Evolutionary conservation across 2,329 filamentous ascomycete genomes (phyloP).

Genomic region (Monilinia polystroma): DNA sequence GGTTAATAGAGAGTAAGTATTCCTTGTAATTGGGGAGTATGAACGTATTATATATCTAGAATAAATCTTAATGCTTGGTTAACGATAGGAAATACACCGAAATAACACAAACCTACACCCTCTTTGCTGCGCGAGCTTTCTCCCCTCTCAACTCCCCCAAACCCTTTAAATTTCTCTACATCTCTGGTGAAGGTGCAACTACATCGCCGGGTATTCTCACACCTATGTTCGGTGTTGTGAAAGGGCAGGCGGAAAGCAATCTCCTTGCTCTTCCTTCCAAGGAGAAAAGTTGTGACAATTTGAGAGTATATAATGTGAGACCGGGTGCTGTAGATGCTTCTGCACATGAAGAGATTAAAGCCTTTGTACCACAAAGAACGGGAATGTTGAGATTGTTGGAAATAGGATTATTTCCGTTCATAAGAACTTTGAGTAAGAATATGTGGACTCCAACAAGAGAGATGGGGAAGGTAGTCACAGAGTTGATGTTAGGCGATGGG

Average conservation of each 20-base stretch:
- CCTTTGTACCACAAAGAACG: conserved; percentile 37
- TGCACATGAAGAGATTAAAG: conserved; percentile 44
- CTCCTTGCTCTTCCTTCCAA: conserved; percentile 53
- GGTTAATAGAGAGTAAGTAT: conserved; percentile 56
- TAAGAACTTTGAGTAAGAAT: conserved; percentile 38
- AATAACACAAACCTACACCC: conserved; percentile 66
- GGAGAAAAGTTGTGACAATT: conserved; percentile 43
- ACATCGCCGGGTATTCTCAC: conserved; percentile 56
- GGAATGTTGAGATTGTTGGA: conserved; percentile 33
- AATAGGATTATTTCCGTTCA: conserved; percentile 29
- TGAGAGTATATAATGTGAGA: conserved; percentile 57
- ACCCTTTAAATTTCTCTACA: conserved; percentile 68
- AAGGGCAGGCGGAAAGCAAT: conserved; percentile 63
- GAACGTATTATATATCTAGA: neutral
- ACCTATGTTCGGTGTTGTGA: conserved; percentile 59
- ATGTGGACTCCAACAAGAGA: conserved; percentile 48
- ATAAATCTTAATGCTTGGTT: conserved; percentile 9
- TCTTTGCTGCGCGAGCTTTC: conserved; percentile 64
- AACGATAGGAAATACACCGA: conserved; percentile 57
- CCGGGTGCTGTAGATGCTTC: conserved; percentile 58
- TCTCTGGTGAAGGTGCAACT: conserved; percentile 59
- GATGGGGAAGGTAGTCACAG: conserved; percentile 49
- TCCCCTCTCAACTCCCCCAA: conserved; percentile 45
- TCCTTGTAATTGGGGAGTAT: neutral
- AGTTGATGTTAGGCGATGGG: conserved; percentile 50